phyloP scores from a whole-genome alignment of 768 basidiomycete species.

The Lentinula guzmanii region DNA sequence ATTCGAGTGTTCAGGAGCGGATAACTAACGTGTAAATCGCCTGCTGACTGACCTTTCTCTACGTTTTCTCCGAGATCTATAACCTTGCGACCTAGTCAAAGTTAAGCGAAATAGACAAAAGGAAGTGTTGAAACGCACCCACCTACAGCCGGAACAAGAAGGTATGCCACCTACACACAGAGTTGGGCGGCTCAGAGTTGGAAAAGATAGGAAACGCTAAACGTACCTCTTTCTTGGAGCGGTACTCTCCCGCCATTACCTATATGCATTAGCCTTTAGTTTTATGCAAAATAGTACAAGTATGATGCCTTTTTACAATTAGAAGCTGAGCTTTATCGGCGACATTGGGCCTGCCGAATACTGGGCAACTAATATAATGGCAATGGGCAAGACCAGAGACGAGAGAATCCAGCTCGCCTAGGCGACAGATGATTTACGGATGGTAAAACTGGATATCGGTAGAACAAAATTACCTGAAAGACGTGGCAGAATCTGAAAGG shows the following conservation, averaged over 20 bases:
- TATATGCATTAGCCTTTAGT: background rate
- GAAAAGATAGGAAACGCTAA: background rate
- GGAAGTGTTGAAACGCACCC: background rate
- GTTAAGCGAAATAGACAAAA: background rate
- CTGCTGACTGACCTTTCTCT: constrained; percentile 53
- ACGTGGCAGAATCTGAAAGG: constrained; percentile 45
- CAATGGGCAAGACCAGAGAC: constrained; percentile 53
- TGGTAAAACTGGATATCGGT: background rate
- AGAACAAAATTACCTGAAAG: constrained; percentile 32
- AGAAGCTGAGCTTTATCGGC: constrained; percentile 65
- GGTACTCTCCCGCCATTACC: constrained; percentile 73
- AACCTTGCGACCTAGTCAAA: constrained; percentile 44
- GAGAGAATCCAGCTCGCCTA: constrained; percentile 65
- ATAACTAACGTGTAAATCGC: background rate
- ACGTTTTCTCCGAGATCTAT: constrained; percentile 82
- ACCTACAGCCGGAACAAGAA: constrained; percentile 73
- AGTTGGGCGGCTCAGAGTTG: background rate
- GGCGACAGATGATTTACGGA: background rate
- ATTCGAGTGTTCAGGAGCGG: background rate
- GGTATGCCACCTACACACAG: constrained; percentile 43
- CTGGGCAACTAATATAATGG: constrained; percentile 68
- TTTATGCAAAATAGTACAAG: background rate
- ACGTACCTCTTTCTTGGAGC: constrained; percentile 62
- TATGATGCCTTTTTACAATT: constrained; percentile 23
- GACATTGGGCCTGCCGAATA: constrained; percentile 66